Percentiles rank a stretch among this genome's conserved stretches.
Conservation (phyloP, 345 rosid species). For the Moricandia moricandioides region DNA sequence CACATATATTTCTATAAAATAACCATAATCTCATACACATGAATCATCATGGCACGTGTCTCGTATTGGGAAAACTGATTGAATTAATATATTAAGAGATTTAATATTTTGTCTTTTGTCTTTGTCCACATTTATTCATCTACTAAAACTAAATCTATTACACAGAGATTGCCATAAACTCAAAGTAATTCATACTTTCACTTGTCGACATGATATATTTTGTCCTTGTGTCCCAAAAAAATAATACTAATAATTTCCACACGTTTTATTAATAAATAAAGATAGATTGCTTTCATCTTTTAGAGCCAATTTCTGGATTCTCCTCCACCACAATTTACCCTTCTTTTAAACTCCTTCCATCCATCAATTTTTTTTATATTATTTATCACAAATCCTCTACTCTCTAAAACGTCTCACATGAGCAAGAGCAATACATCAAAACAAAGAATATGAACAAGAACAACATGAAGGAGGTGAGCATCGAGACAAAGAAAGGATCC, state of each 20-base stretch:
- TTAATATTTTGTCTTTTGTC: background rate
- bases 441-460: constrained; percentile 22
- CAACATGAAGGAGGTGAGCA: constrained; percentile 21
- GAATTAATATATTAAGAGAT: background rate
- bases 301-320: constrained; percentile 29
- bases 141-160: constrained; percentile 13
- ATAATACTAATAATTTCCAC: constrained; percentile 10
- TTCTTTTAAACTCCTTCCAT: constrained; percentile 19
- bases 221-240: background rate
- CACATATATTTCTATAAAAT: background rate
- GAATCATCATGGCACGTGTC: background rate
- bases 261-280: constrained; percentile 30
- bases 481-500: constrained; percentile 20
- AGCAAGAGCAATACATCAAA: background rate
- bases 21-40: background rate
- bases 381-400: background rate
- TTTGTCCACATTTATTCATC: constrained; percentile 19
- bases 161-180: constrained; percentile 18
- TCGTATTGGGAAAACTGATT: background rate
- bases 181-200: constrained; percentile 14
- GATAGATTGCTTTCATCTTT: constrained; percentile 23
- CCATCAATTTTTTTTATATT: background rate
- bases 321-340: constrained; percentile 30
- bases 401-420: constrained; percentile 9
- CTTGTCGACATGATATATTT: constrained; percentile 6